These are phyloP conservation scores for Backusella macrospora DNA, from an alignment of 192 early-diverging fungal species.

Conservation along the genomic window DNA sequence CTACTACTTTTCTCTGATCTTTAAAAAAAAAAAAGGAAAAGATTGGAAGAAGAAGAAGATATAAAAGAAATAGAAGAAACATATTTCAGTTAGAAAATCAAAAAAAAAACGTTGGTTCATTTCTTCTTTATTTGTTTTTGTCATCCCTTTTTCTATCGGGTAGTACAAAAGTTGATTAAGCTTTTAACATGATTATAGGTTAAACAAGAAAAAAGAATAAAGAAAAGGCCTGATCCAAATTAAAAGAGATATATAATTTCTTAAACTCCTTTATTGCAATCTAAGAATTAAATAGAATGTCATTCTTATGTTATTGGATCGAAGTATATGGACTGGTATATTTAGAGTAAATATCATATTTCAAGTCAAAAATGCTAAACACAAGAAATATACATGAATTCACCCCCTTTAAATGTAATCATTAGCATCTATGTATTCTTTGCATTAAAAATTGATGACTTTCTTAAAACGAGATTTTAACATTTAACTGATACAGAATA, in stretches of 20 bases:
- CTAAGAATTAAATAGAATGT: not conserved
- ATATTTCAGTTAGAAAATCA: not conserved
- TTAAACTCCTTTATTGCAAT: not conserved
- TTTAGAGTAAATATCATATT: not conserved
- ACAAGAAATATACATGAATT: not conserved
- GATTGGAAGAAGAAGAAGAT: not conserved
- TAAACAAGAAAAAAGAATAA: not conserved
- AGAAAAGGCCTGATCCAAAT: not conserved
- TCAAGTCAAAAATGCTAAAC: not conserved
- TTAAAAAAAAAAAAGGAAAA: not conserved
- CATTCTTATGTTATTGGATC: not conserved
- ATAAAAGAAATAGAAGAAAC: not conserved
- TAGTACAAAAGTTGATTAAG: not conserved
- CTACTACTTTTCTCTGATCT: not conserved
- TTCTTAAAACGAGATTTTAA: too few relatives aligned
- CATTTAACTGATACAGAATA: too few relatives aligned
- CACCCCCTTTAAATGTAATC: too few relatives aligned
- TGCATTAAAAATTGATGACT: too few relatives aligned
- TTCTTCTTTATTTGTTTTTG: slow-evolving; percentile 11
- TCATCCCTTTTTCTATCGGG: not conserved
- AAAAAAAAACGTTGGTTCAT: not conserved
- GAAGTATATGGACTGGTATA: not conserved
- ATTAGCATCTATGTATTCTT: too few relatives aligned
- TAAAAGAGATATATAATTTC: not conserved
- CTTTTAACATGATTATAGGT: slow-evolving; percentile 9